Evolutionary conservation across 345 rosid species (phyloP), one percentile per base, ranked within the genome.

Genomic region (Gossypium sturtianum): DNA sequence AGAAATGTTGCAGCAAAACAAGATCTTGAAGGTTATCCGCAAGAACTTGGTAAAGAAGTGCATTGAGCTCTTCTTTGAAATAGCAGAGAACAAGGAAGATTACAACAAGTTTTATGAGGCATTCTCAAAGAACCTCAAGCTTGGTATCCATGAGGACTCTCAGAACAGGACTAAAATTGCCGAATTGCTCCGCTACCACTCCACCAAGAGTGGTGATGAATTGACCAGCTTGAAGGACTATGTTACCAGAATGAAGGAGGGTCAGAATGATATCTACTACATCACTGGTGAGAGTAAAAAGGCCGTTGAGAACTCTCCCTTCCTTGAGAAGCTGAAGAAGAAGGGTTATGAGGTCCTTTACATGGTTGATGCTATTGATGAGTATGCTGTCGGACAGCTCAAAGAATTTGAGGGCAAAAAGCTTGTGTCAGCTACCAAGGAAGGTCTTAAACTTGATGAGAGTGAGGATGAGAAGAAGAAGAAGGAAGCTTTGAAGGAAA

Each of bases 41-140:
- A 93, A 93, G 89, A 93, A 93, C 78, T 84, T 93, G 62, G 98
- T 93, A 75, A 93, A 93, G 93, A 93, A 93, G 85, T 93, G 98
- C 66, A 43, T 91, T 16, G 98, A 93, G 85, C 91, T 93, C 56
- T 91, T 91, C 91, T 81, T 84, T 66, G 98, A 93, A 84, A 87
- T 93, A 63, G 97, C 98, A 25, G 98, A 91, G 89, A 91, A 91
- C 90, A 91, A 93, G 87, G 98, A 93, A 74, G 97, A 89, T 72
- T 91, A 91, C 84, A 91, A 88, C 89, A 93, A 93, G 78, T 93
- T 93, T 82, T 93, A 91, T 0, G 98, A 88, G 83, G 80, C 98
- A 1, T 93, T 91, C 90, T 88, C 98, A 19, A 93, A 93, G 89
- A 93, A 93, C 59, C 79, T 93, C 66, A 93, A 93, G 87, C 92